These are phyloP conservation scores for Sphaerobolus stellatus DNA, from an alignment of 1,284 basidiomycete genomes.

Conservation along the genomic window DNA sequence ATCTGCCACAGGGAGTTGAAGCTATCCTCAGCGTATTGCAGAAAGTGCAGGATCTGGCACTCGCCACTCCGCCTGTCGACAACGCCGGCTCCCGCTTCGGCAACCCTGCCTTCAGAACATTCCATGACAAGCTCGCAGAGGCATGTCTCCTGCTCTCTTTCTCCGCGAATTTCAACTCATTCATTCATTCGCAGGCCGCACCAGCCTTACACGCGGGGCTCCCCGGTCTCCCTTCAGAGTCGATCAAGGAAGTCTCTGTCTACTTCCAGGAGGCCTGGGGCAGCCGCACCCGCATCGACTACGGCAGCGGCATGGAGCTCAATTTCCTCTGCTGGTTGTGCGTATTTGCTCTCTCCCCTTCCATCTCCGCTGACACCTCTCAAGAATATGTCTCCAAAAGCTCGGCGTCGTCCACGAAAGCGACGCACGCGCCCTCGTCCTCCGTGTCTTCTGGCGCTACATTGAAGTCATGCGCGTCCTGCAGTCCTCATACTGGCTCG, in stretches of 20 bases:
- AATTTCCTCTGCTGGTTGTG: constrained; percentile 98
- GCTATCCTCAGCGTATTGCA: constrained; percentile 67
- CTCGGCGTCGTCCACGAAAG: constrained; percentile 64
- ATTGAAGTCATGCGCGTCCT: constrained; percentile 87
- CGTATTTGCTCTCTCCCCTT: constrained; percentile 41
- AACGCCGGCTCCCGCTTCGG: constrained; percentile 94
- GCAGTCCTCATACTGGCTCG: constrained; percentile 96
- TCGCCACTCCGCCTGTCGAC: constrained; percentile 80
- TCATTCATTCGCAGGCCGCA: constrained; percentile 38
- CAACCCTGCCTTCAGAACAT: constrained; percentile 93
- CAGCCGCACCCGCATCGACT: constrained; percentile 90
- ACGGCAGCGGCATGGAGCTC: constrained; percentile 98
- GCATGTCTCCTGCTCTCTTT: constrained; percentile 39
- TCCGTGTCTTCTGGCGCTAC: constrained; percentile 94
- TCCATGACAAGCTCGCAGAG: constrained; percentile 81
- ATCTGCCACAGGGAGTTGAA: constrained; percentile 64
- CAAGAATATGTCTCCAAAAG: constrained; percentile 78
- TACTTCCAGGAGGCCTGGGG: constrained; percentile 94
- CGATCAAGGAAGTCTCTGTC: constrained; percentile 65
- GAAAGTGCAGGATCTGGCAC: constrained; percentile 64
- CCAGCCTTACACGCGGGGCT: constrained; percentile 55
- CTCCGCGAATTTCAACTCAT: constrained; percentile 6
- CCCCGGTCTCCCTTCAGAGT: constrained; percentile 56
- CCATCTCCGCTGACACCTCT: background rate
- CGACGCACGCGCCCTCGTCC: constrained; percentile 79